Evolutionary conservation across 2,329 filamentous ascomycete species (phyloP).

Genomic region (Chaetomiaceae sp.): DNA sequence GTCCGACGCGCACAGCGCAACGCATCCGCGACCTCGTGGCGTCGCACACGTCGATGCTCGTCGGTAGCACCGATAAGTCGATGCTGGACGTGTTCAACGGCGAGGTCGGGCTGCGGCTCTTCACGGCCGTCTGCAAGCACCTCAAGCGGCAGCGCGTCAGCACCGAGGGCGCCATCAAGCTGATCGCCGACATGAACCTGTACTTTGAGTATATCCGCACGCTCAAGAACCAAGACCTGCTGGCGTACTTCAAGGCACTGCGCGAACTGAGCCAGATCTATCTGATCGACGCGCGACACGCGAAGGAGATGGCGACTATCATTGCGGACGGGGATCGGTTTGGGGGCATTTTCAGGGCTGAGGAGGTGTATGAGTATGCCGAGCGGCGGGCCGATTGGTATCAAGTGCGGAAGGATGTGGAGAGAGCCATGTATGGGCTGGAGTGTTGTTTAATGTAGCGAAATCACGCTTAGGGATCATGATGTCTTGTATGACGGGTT

Average conservation of each 20-base stretch:
- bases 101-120: slow-evolving; percentile 90
- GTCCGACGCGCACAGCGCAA: slow-evolving; percentile 72
- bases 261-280: slow-evolving; percentile 94
- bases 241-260: slow-evolving; percentile 86
- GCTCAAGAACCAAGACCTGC: slow-evolving; percentile 75
- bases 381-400: slow-evolving; percentile 95
- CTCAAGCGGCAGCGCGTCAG: slow-evolving; percentile 92
- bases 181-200: slow-evolving; percentile 95
- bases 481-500: too few species aligned
- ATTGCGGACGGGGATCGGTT: slow-evolving; percentile 91
- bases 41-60: slow-evolving; percentile 86
- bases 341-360: slow-evolving; percentile 84
- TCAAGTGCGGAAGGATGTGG: slow-evolving; percentile 78
- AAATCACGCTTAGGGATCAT: too few species aligned
- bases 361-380: slow-evolving; percentile 97
- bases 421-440: slow-evolving; percentile 95
- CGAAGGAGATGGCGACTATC: slow-evolving; percentile 90
- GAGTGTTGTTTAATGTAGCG: slow-evolving; percentile 80
- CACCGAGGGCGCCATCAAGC: slow-evolving; percentile 80
- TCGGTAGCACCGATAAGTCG: slow-evolving; percentile 93
- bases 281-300: slow-evolving; percentile 78
- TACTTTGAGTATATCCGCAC: slow-evolving; percentile 82
- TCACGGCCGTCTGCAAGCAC: slow-evolving; percentile 91
- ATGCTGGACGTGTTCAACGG: slow-evolving; percentile 98
- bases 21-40: slow-evolving; percentile 81